Percentiles rank a stretch among this genome's conserved stretches.
phyloP scores from a whole-genome alignment of 1,284 basidiomycete species.

The Takashimella koratensis region DNA sequence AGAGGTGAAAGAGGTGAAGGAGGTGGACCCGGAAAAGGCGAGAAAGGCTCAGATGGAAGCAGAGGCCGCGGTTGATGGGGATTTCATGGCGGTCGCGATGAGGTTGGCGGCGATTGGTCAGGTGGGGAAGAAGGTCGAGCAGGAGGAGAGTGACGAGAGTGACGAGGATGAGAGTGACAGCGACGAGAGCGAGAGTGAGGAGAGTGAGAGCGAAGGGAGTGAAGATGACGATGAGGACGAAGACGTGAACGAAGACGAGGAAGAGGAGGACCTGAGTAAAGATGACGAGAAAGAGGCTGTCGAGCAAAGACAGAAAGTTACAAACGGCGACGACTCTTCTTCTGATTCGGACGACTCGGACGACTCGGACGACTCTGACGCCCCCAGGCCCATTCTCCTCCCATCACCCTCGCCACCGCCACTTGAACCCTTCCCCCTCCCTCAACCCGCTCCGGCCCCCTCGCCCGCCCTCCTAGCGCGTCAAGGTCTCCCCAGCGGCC shows the following conservation, averaged over 20 bases:
- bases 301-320: no score
- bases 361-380: conserved; percentile 24
- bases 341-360: conserved; percentile 19
- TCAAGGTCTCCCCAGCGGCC: conserved; percentile 71
- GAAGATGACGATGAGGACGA: neutral
- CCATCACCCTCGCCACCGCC: conserved; percentile 28
- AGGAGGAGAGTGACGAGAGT: conserved; percentile 2
- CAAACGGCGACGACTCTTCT: no score
- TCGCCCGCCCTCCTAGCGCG: conserved; percentile 63
- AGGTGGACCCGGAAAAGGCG: neutral
- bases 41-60: neutral
- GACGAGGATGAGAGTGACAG: conserved; percentile 5
- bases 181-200: neutral
- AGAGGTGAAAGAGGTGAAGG: neutral
- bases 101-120: no score
- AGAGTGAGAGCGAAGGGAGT: neutral
- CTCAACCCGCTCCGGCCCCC: conserved; percentile 65
- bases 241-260: neutral
- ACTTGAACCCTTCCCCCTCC: conserved; percentile 62
- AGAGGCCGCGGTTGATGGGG: neutral
- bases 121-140: conserved; percentile 23
- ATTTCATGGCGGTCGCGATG: neutral
- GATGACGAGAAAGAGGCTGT: neutral
- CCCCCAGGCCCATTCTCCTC: conserved; percentile 6
- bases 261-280: neutral